Evolutionary conservation across 176 grass and related monocot species (phyloP), one percentile per base, ranked within the genome.

Genomic region (Triticum dicoccoides): DNA sequence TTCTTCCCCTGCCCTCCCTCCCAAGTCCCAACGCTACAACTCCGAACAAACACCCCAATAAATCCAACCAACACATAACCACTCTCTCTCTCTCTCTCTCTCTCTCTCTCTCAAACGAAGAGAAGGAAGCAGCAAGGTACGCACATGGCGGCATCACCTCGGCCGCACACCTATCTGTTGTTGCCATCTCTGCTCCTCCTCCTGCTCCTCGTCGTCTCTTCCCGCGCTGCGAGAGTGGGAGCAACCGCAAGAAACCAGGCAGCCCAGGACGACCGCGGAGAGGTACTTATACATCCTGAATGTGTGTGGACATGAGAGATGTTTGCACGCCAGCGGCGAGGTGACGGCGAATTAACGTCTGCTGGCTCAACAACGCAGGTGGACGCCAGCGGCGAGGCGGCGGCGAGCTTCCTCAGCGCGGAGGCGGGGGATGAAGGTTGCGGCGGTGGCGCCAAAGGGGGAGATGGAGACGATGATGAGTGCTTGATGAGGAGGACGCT

Each of bases 401-500:
- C 23, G 2, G 72, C 38, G 69, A 44, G 38, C 21, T 24, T 73
- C 38, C 44, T 38, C 21, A 24, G 37, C 5, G 70, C 39, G 39
- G 70, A 3, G 42, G 9, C 72, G 9, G 72, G 8, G 72, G 72
- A 75, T 47, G 72, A 49, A 25, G 23, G 23, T 2, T 75, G 72
- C 72, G 24, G 70, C 42, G 71, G n/a, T 3, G 10, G 12, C 70
- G 70, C 70, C 11, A 12, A 24, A 47, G 71, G 3, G 41, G 21
- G 11, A 42, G 21, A 44, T 44, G 70, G 41, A 74, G 71, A 8
- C 13, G 69, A 71, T 2, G 72, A 75, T 24, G 72, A 75, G 72
- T 75, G 72, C 72, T 5, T 49, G 44, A 75, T 75, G 72, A 75
- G 72, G 42, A 49, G 72, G 24, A 51, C 72, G 42, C 72, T 75